Conservation (phyloP, 176 grass and related monocot species). For the Ensete ventricosum region DNA sequence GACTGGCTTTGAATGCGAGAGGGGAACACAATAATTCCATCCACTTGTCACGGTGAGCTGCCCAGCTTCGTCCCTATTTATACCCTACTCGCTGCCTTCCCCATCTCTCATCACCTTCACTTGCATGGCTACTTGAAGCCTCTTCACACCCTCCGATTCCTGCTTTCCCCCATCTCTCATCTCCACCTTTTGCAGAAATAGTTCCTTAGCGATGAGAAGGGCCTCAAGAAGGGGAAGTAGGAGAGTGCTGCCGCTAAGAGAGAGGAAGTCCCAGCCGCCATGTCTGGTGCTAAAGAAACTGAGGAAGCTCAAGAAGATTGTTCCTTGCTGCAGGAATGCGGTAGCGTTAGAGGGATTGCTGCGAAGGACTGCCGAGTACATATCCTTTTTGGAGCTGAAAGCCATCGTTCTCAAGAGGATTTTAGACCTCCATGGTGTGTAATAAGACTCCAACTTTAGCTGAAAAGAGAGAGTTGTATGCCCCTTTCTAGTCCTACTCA, state of each 20-base stretch:
- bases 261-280: not conserved
- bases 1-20: not conserved
- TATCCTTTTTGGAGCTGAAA: not conserved
- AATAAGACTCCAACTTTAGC: not conserved
- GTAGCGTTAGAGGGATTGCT: not conserved
- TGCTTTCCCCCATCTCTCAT: not conserved
- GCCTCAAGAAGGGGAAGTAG: not conserved
- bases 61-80: not conserved
- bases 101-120: not conserved
- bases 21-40: not conserved
- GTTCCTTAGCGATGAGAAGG: too few relatives aligned
- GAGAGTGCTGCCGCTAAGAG: not conserved
- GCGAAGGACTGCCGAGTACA: not conserved
- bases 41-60: not conserved
- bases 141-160: too few relatives aligned
- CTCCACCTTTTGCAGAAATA: too few relatives aligned
- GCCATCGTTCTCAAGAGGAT: not conserved
- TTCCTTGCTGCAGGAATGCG: not conserved
- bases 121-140: not conserved
- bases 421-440: not conserved
- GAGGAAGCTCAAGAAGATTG: not conserved
- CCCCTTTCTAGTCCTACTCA: too few relatives aligned
- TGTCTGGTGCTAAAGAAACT: not conserved
- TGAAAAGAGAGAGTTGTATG: too few relatives aligned
- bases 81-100: not conserved